Base-by-base conservation (phyloP, 345 rosid genomes). In the Melaleuca quinquenervia region DNA sequence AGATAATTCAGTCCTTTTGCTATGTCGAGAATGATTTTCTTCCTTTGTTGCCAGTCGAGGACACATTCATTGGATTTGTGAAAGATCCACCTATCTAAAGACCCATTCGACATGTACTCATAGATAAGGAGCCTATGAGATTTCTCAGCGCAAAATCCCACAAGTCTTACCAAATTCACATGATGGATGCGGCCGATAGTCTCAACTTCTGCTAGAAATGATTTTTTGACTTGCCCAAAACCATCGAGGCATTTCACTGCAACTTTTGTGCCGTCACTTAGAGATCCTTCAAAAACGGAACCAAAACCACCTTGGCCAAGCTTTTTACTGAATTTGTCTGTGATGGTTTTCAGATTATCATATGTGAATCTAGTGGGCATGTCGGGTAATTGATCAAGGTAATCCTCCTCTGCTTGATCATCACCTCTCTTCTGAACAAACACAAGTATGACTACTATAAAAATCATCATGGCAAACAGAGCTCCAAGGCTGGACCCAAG, bases 291-390 rank as follows among this genome's bases (percentile, higher is more conserved):
- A 52, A 84, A 88, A 1, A 90, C 89, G 3, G 76, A 78, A 27
- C 92, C 90, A 24, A 90, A 90, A 9, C 91, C 91, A 1, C 91
- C 89, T 60, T 86, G 29, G 3, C 90, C 92, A 24, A 89, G 89
- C 60, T 32, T 87, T 49, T 29, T 32, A 11, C 18, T 15, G 78
- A 90, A 90, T n/a, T 84, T 52, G 10, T 86, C 56, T 12, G 89
- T 89, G 1, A 58, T 50, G 24, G 22, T 50, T 41, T 84, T 86
- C 56, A 89, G 1, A 32, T 52, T n/a, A 0, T 8, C 18, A 0
- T 83, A 32, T 1, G 6, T 3, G 27, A 62, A 53, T 62, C 54
- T 84, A 16, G 41, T 1, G 32, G 29, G 53, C 83, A 82, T 6
- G 48, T 32, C 2, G 11, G 21, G 53, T 49, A 82, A 16, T 49